These are phyloP conservation scores for Plasmodium cynomolgi DNA, from an alignment of 169 alveolate species.

Conservation along the genomic window DNA sequence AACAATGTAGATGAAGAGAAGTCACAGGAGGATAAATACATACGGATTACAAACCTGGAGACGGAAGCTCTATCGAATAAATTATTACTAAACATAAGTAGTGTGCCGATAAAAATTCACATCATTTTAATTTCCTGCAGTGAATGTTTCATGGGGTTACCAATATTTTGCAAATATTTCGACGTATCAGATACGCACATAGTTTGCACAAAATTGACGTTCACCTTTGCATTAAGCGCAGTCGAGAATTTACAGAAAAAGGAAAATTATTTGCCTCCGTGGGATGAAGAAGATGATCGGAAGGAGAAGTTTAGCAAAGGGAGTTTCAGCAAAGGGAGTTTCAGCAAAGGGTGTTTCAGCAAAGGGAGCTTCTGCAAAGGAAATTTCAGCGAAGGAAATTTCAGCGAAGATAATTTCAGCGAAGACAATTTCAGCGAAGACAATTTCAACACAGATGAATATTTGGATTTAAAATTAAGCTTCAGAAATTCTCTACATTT, in stretches of 20 bases:
- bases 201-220: slow-evolving; percentile 38
- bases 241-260: slow-evolving; percentile 47
- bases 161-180: slow-evolving; percentile 67
- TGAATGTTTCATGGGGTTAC: slow-evolving; percentile 72
- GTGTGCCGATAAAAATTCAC: slow-evolving; percentile 67
- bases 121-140: slow-evolving; percentile 58
- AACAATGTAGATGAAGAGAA: neutral
- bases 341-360: neutral
- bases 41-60: slow-evolving; percentile 48
- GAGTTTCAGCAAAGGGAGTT: neutral
- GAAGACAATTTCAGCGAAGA: neutral
- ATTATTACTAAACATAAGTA: slow-evolving; percentile 41
- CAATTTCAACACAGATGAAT: slow-evolving; percentile 19
- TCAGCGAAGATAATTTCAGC: too few relatives aligned
- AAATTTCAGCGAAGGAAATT: too few relatives aligned
- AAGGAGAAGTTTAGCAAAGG: neutral
- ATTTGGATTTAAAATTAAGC: slow-evolving; percentile 27
- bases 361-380: neutral
- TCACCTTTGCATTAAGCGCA: slow-evolving; percentile 47
- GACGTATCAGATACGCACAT: slow-evolving; percentile 59
- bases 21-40: neutral
- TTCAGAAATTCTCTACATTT: slow-evolving; percentile 57
- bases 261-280: slow-evolving; percentile 42
- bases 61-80: slow-evolving; percentile 7
- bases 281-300: slow-evolving; percentile 21